Conservation (phyloP, 208 protist genomes). For the Strigomonas culicis region DNA sequence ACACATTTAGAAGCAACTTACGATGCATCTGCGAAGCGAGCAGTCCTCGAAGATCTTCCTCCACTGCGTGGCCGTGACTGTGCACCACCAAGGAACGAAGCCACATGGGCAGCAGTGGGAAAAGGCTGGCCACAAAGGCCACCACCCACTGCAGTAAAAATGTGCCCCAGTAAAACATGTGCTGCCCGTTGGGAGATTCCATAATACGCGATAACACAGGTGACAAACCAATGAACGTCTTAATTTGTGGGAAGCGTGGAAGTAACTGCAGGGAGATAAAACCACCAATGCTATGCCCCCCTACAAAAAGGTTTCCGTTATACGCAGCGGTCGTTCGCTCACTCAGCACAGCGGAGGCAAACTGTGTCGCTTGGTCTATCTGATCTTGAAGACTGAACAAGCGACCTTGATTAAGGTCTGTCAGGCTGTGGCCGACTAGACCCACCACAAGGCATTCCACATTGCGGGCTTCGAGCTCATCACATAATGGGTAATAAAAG, state of each 20-base stretch:
- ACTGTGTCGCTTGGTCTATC: slow-evolving; percentile 53
- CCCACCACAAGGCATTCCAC: slow-evolving; percentile 79
- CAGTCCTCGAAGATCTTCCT: slow-evolving; percentile 1
- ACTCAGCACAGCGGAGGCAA: slow-evolving; percentile 26
- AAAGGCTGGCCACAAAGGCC: slow-evolving; percentile 22
- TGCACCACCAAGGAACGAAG: slow-evolving; percentile 20
- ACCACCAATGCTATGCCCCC: slow-evolving; percentile 79
- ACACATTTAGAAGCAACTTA: slow-evolving; percentile 32
- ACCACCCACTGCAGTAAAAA: slow-evolving; percentile 29
- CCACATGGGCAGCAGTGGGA: slow-evolving; percentile 23
- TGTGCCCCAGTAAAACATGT: slow-evolving; percentile 27
- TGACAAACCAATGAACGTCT: slow-evolving; percentile 62
- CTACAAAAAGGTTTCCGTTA: slow-evolving; percentile 45
- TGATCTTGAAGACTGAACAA: slow-evolving; percentile 72
- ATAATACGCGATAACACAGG: slow-evolving; percentile 54
- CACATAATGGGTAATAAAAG: slow-evolving; percentile 59
- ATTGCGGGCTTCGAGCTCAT: slow-evolving; percentile 14
- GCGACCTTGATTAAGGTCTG: slow-evolving; percentile 47
- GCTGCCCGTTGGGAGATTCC: slow-evolving; percentile 54
- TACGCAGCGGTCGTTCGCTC: slow-evolving; percentile 26
- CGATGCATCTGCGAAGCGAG: slow-evolving; percentile 27
- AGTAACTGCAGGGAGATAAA: slow-evolving; percentile 66
- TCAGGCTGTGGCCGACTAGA: slow-evolving; percentile 61
- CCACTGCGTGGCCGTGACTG: slow-evolving; percentile 8
- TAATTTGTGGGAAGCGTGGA: slow-evolving; percentile 33